These are phyloP conservation scores for Suillus lakei DNA, from an alignment of 768 basidiomycete species.

Conservation along the genomic window DNA sequence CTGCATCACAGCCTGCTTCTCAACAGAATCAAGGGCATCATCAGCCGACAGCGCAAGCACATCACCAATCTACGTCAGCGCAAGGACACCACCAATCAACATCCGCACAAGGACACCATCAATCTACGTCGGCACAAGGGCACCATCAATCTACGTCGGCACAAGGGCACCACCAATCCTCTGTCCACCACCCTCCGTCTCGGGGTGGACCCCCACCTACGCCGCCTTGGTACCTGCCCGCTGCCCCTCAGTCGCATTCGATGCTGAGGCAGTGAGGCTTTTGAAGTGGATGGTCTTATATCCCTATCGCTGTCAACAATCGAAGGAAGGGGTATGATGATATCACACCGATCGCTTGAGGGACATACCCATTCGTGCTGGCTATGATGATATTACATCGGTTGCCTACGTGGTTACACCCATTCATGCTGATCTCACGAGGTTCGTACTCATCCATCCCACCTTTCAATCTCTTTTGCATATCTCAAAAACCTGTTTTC, in stretches of 20 bases:
- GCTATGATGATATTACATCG: background rate
- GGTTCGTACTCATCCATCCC: background rate
- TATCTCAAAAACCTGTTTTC: background rate
- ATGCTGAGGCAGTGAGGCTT: constrained; percentile 7
- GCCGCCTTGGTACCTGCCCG: constrained; percentile 20
- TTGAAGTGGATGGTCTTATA: background rate
- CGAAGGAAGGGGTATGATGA: background rate
- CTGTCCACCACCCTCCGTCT: background rate
- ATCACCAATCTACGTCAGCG: constrained; percentile 13
- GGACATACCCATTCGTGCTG: background rate
- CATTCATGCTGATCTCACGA: background rate
- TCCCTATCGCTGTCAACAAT: background rate
- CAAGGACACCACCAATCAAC: constrained; percentile 16
- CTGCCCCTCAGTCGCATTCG: constrained; percentile 1
- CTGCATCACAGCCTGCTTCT: constrained; percentile 4
- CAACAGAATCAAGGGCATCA: constrained; percentile 8
- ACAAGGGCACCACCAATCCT: constrained; percentile 11
- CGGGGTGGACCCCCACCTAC: constrained; percentile 21
- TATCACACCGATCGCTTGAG: background rate
- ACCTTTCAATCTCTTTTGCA: background rate
- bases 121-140: constrained; percentile 21
- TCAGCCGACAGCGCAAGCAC: constrained; percentile 22
- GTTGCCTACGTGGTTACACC: background rate
- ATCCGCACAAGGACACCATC: constrained; percentile 1
- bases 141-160: constrained; percentile 14